Base-by-base conservation (phyloP, 2,329 filamentous ascomycete genomes). In the Colletotrichum sansevieriae region DNA sequence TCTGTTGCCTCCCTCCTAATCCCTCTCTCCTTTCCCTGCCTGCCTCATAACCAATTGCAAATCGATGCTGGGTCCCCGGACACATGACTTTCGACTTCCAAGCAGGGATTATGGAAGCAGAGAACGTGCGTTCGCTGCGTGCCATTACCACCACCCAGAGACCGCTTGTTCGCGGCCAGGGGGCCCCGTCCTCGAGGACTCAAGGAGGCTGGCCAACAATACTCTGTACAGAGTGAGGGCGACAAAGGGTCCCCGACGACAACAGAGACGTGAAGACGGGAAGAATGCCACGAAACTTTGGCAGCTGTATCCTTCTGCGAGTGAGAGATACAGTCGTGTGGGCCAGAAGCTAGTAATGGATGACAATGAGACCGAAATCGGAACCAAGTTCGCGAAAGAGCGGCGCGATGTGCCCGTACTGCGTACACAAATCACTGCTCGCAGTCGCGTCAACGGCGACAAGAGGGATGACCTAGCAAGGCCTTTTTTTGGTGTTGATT, bases 71-170 rank as follows among this genome's bases (percentile, higher is more conserved):
- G 46, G 47, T 46, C 39, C 29, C 54, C 46, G 46, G 54, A 22
- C 61, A 68, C 61, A 59, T 68, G 65, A 65, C 47, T 55, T 54
- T 37, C 37, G 15, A 49, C 15, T 46, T 55, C 46, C 3, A 57
- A 12, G 22, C 65, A 65, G 60, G 65, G 54, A 59, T 68, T 35
- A 39, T 68, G 61, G 65, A 68, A 59, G 65, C 65, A 65, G 47
- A 58, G 47, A 68, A 65, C 61, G 20, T 59, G 55, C 46, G 41
- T 49, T 66, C 22, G 22, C 51, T 56, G 58, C 58, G 47, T 58
- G 54, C 65, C 65, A 59, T 58, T 18, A 18, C 18, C 61, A 51
- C 44, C 51, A 33, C 51, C 51, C 35, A 57, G 44, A 67, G 41
- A 49, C 39, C 35, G 51, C 63, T 33, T 29, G 49, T 29, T 1